phyloP scores from a whole-genome alignment of 441 rosid genomes.

The Populus trichocarpa region DNA sequence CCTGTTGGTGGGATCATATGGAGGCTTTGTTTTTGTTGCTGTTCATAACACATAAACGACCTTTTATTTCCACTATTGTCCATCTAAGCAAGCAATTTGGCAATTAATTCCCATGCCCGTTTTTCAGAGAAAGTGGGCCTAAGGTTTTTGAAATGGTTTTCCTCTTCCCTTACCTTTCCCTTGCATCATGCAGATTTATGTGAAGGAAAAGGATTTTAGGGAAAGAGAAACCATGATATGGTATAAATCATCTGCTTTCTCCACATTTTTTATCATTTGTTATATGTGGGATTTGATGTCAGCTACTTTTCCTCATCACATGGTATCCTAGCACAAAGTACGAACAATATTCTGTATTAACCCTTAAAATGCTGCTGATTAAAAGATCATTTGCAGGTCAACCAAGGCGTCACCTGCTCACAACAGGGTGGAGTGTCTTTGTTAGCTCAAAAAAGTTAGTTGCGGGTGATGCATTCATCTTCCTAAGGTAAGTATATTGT shows the following conservation, averaged over 20 bases:
- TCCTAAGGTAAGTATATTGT: slow-evolving; percentile 63
- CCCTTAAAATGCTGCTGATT: background rate
- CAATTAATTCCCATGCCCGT: background rate
- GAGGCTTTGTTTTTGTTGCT: background rate
- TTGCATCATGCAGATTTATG: background rate
- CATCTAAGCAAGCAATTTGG: background rate
- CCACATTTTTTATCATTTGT: background rate
- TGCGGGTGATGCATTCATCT: slow-evolving; percentile 98
- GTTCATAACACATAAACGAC: background rate
- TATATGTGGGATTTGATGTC: background rate
- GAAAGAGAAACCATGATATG: slow-evolving; percentile 1
- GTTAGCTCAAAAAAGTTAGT: slow-evolving; percentile 93
- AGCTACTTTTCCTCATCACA: background rate
- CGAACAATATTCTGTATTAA: background rate
- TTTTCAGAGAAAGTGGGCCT: background rate
- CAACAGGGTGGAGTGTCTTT: slow-evolving; percentile 99
- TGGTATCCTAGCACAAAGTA: background rate
- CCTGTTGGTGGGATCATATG: background rate
- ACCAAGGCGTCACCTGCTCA: slow-evolving; percentile 95
- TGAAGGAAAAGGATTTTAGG: background rate
- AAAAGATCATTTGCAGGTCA: slow-evolving; percentile 55
- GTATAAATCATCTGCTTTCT: background rate
- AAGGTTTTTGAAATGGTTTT: background rate
- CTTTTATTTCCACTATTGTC: background rate
- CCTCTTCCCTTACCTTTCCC: background rate